Evolutionary conservation across 306 rosid genomes (phyloP), one percentile per base, ranked within the genome.

Genomic region (Cicer pinnatifidum): DNA sequence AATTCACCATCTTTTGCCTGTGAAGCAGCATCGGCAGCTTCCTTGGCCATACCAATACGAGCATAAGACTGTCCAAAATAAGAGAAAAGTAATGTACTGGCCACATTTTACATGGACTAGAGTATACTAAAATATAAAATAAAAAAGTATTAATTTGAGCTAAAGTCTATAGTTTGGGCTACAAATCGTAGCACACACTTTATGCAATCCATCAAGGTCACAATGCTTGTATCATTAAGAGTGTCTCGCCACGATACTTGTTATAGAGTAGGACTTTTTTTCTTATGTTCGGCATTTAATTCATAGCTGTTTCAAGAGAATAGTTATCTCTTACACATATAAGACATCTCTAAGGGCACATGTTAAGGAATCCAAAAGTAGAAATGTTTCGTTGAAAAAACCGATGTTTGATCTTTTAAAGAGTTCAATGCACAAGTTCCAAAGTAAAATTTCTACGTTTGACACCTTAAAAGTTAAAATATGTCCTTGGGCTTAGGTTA

Each of bases 21-120:
- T 38, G 94, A 88, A 66, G 99, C 99, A 72, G 99, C 97, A 79
- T 94, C 96, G 0, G 95, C 97, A 13, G 99, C 99, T 91, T 91
- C 99, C 86, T 91, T 94, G 38, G 93, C 95, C 99, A 89, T 86
- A 84, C 95, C 96, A 67, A 94, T 89, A 71, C 97, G 92, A 56
- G 94, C 98, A 82, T 89, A 94, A 44, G 98, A 81, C 98, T 94
- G 89, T 66, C 79, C 73, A 84, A 17, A 13, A 67, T 54, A 12
- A 62, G 56, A 77, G 41, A 39, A 1, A 40, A 77, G 33, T n/a
- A 59, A 79, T 64, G 67, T 51, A 17, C 16, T 39, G 11, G 54
- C 65, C 64, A 57, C 62, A 50, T 39, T 28, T 59, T 4, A 61
- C 37, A 23, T 3, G 33, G 17, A 46, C 48, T 47, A 79, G 54